Base-by-base conservation (phyloP, 257 asterid genomes). In the Scutellaria baicalensis region DNA sequence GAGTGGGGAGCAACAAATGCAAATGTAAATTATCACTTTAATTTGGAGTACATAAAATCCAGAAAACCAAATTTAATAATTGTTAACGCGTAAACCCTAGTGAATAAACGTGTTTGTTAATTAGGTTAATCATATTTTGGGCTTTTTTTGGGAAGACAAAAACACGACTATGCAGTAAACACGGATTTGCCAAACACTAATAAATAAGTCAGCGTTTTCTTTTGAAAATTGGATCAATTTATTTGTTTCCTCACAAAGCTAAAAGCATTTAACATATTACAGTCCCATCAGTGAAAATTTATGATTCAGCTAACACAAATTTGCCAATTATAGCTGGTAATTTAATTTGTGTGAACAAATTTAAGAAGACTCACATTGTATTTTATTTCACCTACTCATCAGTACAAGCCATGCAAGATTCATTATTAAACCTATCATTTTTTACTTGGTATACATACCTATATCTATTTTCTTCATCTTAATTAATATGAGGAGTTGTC, bases 1-100 rank as follows among this genome's bases (percentile, higher is more conserved):
- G 17, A 10, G 67, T n/a, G 21, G 72, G 68, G 48, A 75, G 68
- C 79, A 68, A 40, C 52, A 16, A 73, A 49, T 47, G 52, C 64
- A 52, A 12, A 72, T 27, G 23, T 27, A 27, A 2, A 27, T 27
- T 4, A 27, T 27, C 33, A 27, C 2, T 27, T 27, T 27, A 72
- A 63, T 43, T 62, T 16, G 36, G 66, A 54, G 58, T 62, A 13
- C 39, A 16, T 72, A 17, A 72, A 54, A 17, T 11, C 35, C 5
- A n/a, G 6, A 36, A 59, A 66, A 27, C 8, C 47, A 6, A 47
- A 44, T 16, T 8, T 36, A 58, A 39, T 74, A 14, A 58, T 48
- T 58, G 6, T 2, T 44, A 74, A 58, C 78, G 78, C 73, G 78
- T 73, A 47, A 56, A 12, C 33, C 14, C 16, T 31, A 20, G 14